Base-by-base conservation (phyloP, 192 early-diverging fungal genomes). In the Umbelopsis sp. region DNA sequence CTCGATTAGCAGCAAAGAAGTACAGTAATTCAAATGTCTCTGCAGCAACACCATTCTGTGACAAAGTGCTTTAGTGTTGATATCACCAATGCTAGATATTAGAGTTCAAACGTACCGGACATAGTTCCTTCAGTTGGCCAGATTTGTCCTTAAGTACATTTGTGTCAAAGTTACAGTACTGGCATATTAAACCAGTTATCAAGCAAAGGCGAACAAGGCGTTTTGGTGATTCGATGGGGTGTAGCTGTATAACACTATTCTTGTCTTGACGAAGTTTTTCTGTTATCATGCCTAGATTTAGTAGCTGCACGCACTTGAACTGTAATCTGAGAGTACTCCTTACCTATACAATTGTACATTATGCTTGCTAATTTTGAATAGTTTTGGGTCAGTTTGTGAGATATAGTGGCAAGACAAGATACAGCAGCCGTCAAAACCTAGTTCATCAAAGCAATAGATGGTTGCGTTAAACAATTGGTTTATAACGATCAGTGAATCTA, bases 101-200 rank as follows among this genome's bases (percentile, higher is more conserved):
- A 16, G 17, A 11, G 36, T 38, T 38, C 36, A 41, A 11, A 34
- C 56, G 1, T 62, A 62, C 56, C 0, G 38, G 44, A 66, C 75
- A 50, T 29, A 68, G 52, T 71, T 51, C 6, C 59, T 43, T 7
- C 24, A 32, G 20, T 68, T 52, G 24, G 49, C 17, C 14, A 26
- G 62, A n/a, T 45, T 41, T 70, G 71, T 51, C 49, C 14, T 66
- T 47, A 1, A 29, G 8, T 11, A 75, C 76, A 22, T 51, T 49
- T 0, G 45, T 62, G 56, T 94, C 93, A 85, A 96, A 96, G 54
- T 92, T 87, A 86, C 93, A 95, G 68, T 94, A 76, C 31, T 91
- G 86, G 47, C 91, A 90, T 7, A 94, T 69, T 47, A 93, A 76
- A 16, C 91, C 90, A 10, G 87, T 82, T 36, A 97, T 86, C 10